Base-by-base conservation (phyloP, 2,329 filamentous ascomycete genomes). In the Cladosporium sp. region DNA sequence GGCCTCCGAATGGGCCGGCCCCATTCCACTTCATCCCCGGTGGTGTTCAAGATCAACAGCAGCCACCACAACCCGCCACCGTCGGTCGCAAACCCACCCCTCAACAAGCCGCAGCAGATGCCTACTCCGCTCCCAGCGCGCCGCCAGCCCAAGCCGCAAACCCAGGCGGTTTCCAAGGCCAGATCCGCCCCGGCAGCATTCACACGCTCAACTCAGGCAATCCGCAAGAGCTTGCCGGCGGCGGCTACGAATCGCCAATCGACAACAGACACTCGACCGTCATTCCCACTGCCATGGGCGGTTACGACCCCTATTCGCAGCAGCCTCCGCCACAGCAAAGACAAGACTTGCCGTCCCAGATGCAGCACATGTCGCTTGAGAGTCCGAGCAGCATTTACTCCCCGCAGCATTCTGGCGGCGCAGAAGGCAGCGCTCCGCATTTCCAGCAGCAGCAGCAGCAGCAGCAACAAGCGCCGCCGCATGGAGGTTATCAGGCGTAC, bases 141-240 rank as follows among this genome's bases (percentile, higher is more conserved):
- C 49, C 54, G 54, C 46, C 61, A 70, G 52, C 66, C 70, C 40
- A 70, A 71, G 61, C 56, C 16, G 35, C 11, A 13, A 38, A 38
- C 35, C 35, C 35, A 38, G 56, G 59, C 19, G 56, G 45, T 11
- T 67, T 67, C 45, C 63, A 66, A 66, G 58, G 56, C 60, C 72
- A 59, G 69, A 74, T 63, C 58, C 58, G 66, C 43, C 67, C 67
- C 9, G 67, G 60, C 54, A 70, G 54, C 61, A 72, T 63, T 64
- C 70, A 66, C 59, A 69, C 66, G 0, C 62, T 68, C 10, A 68
- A 68, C 57, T 62, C 59, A 44, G 68, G 68, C 18, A 66, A 69
- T 43, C 74, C 75, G 4, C 74, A 77, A 54, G 75, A 77, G 60
- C 65, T 77, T 14, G 70, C 73, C 14, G 74, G 73, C 4, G 66